Base-by-base conservation (phyloP, 208 protist genomes). In the Acanthamoeba castellanii region DNA sequence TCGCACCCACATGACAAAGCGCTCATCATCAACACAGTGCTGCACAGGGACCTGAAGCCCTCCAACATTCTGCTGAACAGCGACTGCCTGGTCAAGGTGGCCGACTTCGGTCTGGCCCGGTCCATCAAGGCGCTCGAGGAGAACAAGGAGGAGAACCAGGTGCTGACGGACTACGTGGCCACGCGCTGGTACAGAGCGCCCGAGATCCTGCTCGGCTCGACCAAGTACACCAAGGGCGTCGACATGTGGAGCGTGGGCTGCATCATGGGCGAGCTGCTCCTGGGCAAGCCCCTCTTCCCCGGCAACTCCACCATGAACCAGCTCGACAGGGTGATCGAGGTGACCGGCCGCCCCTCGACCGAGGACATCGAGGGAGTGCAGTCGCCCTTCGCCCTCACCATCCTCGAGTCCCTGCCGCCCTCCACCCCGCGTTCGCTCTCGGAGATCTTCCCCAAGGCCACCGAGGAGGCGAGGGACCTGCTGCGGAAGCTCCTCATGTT, bases 241-340 rank as follows among this genome's bases (percentile, higher is more conserved):
- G 99, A 99, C 95, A 99, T 99, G 98, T 99, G 99, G 99, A 98
- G 98, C 0, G 98, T 99, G 13, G 99, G 99, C 13, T 99, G 99
- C 97, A 99, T 99, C 93, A 95, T 99, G 13, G 99, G 98, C 1
- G 99, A 99, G 96, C 95, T 99, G n/a, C 95, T 99, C 16, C 92
- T 98, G 16, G 98, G 98, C 7, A 98, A 99, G 76, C 98, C 99
- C n/a, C 98, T 97, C 81, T 98, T 96, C 90, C 96, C 97, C 6
- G 96, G 97, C 50, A 98, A 99, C 99, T 99, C 98, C n/a, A 99
- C 99, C 0, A 99, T 99, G 95, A 99, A 99, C 94, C 99, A 99
- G 97, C 97, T 99, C 25, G 98, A 99, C 95, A 96, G 78, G 27
- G 99, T 99, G 6, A 95, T 95, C 45, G 93, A 95, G 42, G 93